Conservation (phyloP, 306 rosid genomes). For the Gynostemma pentaphyllum region DNA sequence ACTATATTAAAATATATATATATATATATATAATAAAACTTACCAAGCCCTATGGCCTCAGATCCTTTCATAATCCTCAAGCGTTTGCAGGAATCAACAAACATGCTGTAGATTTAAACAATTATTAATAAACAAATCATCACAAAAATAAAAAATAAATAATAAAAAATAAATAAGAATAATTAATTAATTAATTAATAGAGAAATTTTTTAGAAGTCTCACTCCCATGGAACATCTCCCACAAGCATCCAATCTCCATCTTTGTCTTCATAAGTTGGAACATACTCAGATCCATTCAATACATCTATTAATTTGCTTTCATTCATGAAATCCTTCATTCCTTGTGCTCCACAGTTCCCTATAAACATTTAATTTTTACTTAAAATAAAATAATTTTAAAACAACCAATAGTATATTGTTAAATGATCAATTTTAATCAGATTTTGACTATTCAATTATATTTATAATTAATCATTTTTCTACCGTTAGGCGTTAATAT, state of each 20-base stretch:
- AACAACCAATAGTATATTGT: no score
- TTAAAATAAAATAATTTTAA: no score
- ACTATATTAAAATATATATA: not conserved
- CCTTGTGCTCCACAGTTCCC: constrained; percentile 30
- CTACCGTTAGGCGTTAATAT: no score
- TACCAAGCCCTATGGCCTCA: constrained; percentile 47
- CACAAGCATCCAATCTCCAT: constrained; percentile 3
- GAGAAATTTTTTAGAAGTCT: no score
- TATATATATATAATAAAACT: not conserved
- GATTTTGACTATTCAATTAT: no score
- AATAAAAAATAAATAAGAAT: no score
- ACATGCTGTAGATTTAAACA: constrained; percentile 27
- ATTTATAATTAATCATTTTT: no score
- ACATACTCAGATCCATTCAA: constrained; percentile 44
- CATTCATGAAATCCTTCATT: constrained; percentile 38
- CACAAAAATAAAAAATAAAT: no score
- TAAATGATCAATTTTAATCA: no score
- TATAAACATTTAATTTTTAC: not conserved
- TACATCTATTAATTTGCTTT: constrained; percentile 35
- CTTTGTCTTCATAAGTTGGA: constrained; percentile 17
- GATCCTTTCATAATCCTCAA: constrained; percentile 52
- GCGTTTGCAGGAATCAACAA: constrained; percentile 46
- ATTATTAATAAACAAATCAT: not conserved
- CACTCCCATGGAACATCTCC: constrained; percentile 31
- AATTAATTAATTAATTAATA: no score